Conservation (phyloP, 108 stramenopile species). For the Heterococcus sp. region DNA sequence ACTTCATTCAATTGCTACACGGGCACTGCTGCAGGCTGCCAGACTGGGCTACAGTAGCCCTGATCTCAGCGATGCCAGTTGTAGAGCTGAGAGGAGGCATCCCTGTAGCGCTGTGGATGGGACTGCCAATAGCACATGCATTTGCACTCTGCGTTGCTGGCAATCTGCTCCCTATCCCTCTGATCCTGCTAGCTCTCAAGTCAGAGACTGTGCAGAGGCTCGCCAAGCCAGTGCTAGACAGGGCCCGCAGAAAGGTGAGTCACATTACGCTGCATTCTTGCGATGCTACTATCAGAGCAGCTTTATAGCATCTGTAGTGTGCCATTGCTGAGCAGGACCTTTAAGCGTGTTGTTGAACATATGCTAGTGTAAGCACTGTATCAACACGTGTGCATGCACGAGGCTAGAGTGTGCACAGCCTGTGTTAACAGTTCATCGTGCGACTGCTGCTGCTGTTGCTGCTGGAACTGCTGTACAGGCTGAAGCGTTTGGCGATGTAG, state of each 20-base stretch:
- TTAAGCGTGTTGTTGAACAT: too few relatives aligned
- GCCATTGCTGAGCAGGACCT: too few relatives aligned
- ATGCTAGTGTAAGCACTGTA: too few relatives aligned
- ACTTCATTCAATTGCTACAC: slow-evolving; percentile 23
- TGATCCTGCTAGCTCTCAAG: slow-evolving; percentile 38
- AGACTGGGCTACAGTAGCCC: slow-evolving; percentile 75
- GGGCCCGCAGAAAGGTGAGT: too few relatives aligned
- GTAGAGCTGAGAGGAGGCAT: slow-evolving; percentile 80
- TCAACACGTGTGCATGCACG: too few relatives aligned
- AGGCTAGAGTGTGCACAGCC: too few relatives aligned
- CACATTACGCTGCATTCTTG: too few relatives aligned
- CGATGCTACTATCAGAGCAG: too few relatives aligned
- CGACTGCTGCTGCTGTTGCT: too few relatives aligned
- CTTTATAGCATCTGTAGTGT: too few relatives aligned
- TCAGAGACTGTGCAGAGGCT: slow-evolving; percentile 44
- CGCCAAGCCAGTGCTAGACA: slow-evolving; percentile 49
- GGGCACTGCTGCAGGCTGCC: slow-evolving; percentile 59
- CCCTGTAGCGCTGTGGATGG: slow-evolving; percentile 60
- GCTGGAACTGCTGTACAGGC: too few relatives aligned
- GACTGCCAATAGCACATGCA: slow-evolving; percentile 72
- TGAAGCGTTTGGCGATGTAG: slow-evolving; percentile 37
- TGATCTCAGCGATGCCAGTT: slow-evolving; percentile 88
- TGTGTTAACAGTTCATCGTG: too few relatives aligned
- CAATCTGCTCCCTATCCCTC: slow-evolving; percentile 71
- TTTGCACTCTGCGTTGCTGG: slow-evolving; percentile 80